Conservation (phyloP, 2,329 filamentous ascomycete species). For the Ophiostoma triangulosporum region DNA sequence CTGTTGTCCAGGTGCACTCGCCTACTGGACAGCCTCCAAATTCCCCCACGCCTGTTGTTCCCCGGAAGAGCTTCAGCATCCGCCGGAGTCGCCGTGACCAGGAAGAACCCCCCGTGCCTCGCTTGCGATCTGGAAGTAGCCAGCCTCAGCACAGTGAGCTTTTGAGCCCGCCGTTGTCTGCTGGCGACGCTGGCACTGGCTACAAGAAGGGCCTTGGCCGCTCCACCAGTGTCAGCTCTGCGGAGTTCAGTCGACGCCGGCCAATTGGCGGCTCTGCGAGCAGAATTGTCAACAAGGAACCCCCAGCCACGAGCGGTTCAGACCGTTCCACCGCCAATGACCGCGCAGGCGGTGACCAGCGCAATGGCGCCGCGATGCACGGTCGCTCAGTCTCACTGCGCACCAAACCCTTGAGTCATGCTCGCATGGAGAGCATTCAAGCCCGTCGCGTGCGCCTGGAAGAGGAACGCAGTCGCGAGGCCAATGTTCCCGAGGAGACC, state of each 20-base stretch:
- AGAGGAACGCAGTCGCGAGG: constrained; percentile 40
- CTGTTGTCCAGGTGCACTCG: constrained; percentile 64
- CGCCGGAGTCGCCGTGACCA: constrained; percentile 42
- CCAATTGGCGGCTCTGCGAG: constrained; percentile 26
- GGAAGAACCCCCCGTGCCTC: constrained; percentile 33
- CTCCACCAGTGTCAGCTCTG: constrained; percentile 85
- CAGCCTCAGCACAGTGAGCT: constrained; percentile 68
- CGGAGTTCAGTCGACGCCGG: constrained; percentile 56
- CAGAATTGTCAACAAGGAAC: constrained; percentile 45
- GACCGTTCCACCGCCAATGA: constrained; percentile 52
- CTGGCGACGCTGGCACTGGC: constrained; percentile 40
- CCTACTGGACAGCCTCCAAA: constrained; percentile 39
- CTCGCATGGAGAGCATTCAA: constrained; percentile 83
- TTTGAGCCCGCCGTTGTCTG: constrained; percentile 56
- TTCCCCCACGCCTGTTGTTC: constrained; percentile 16
- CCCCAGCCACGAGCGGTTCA: constrained; percentile 64
- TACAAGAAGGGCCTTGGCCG: constrained; percentile 61
- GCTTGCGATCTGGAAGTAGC: constrained; percentile 41
- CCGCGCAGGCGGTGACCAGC: constrained; percentile 36
- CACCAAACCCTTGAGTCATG: constrained; percentile 80
- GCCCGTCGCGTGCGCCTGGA: constrained; percentile 57
- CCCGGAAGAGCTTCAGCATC: constrained; percentile 83
- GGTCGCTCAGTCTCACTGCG: constrained; percentile 51
- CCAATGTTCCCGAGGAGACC: constrained; percentile 81
- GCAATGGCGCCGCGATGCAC: constrained; percentile 13